Percentiles rank a stretch among this genome's conserved stretches.
These are phyloP conservation scores for Cicer judaicum DNA, from an alignment of 306 rosid species.

Conservation along the genomic window DNA sequence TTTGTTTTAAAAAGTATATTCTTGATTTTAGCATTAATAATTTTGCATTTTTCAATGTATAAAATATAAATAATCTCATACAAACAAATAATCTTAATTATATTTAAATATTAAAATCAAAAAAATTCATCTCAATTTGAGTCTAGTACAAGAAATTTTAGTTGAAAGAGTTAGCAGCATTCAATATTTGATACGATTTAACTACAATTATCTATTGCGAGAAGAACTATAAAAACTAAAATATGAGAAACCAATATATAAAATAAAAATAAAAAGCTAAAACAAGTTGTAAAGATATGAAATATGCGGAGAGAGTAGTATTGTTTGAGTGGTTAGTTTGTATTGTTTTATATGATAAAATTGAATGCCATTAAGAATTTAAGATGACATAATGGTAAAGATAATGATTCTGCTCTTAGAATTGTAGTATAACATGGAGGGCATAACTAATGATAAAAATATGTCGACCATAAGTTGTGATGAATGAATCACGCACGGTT, in stretches of 20 bases:
- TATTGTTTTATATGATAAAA: not conserved
- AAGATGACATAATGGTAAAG: not conserved
- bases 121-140: not conserved
- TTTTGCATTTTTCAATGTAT: not conserved
- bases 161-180: no score
- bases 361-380: conserved; percentile 15
- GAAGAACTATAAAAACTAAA: no score
- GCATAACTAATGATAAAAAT: conserved; percentile 46
- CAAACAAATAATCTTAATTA: not conserved
- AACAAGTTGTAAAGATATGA: not conserved
- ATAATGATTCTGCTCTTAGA: conserved; percentile 23
- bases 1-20: not conserved
- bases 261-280: no score
- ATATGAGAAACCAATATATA: no score
- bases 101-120: not conserved
- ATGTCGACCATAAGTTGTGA: conserved; percentile 48
- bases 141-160: no score
- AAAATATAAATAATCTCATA: not conserved
- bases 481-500: conserved; percentile 30
- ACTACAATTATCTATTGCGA: no score
- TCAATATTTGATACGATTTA: no score
- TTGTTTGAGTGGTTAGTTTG: not conserved
- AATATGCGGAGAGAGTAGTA: not conserved
- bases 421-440: conserved; percentile 14
- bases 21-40: not conserved